Base-by-base conservation (phyloP, 345 rosid genomes). In the Acer negundo region DNA sequence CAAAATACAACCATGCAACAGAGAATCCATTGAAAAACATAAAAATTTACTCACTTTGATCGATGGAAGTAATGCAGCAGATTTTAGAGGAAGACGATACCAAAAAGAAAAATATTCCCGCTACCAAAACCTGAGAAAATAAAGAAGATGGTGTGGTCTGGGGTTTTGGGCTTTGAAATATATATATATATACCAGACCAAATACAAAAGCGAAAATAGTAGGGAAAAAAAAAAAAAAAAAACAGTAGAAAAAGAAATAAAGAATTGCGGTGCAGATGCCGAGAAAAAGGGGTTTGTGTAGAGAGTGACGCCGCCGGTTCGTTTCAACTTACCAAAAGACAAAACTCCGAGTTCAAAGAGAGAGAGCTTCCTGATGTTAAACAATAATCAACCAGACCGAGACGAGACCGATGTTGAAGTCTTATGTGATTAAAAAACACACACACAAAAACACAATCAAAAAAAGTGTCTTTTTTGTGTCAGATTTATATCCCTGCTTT, bases 21-120 rank as follows among this genome's bases (percentile, higher is more conserved):
- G 23, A 17, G 38, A 55, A 26, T 38, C 72, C 15, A 65, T 23
- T 49, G 26, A 69, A 15, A 13, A 46, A 24, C 35, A 58, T 28
- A 77, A 44, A 10, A 31, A 15, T 53, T 62, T 66, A 75, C 80
- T 72, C 80, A 72, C 82, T 79, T 31, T 68, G 51, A 7, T 58
- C 7, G 64, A 74, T 56, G 6, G 61, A 55, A 70, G 70, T 67
- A 79, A 72, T 82, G 85, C 53, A 76, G 80, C 68, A 79, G 74
- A 13, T 19, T 38, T 38, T 11, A 64, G 40, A 46, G 26, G 9
- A 63, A 31, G 19, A 31, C 35, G 28, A 31, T 26, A 15, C 69
- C 9, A 59, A 56, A n/a, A 22, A 59, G n/a, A 56, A 17, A 6
- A 19, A 42, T 7, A 8, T 7, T 8, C 2, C 9, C 12, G 13